Evolutionary conservation across 2,329 filamentous ascomycete species (phyloP).

Genomic region (Talaromyces sp.): DNA sequence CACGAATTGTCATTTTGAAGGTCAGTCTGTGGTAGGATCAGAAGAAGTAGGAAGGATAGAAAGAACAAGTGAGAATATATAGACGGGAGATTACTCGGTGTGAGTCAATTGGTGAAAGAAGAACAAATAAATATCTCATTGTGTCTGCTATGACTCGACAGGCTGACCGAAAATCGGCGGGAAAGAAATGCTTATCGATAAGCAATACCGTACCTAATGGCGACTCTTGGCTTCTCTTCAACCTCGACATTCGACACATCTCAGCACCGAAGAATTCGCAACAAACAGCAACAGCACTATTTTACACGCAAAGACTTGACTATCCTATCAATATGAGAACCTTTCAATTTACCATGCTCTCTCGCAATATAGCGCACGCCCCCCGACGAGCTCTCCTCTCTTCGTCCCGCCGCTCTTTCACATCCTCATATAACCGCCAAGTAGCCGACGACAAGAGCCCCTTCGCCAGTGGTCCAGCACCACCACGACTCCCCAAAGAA

Average conservation of each 20-base stretch:
- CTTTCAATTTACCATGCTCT: background rate
- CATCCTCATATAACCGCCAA: constrained; percentile 23
- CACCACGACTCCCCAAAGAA: constrained; percentile 79
- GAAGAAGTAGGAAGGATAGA: background rate
- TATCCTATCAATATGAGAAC: background rate
- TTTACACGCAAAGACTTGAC: background rate
- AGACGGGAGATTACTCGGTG: background rate
- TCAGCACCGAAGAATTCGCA: background rate
- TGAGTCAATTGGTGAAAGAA: constrained; percentile 10
- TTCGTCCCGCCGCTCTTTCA: constrained; percentile 18
- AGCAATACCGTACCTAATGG: background rate
- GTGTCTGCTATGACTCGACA: constrained; percentile 4
- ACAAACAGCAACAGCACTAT: background rate
- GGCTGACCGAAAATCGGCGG: constrained; percentile 10
- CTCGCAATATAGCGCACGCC: background rate
- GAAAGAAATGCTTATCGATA: constrained; percentile 13
- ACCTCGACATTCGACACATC: too few relatives aligned
- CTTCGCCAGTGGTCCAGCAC: constrained; percentile 55
- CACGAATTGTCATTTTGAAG: constrained; percentile 28
- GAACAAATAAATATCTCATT: constrained; percentile 7
- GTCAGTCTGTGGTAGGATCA: background rate
- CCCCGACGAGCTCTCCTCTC: constrained; percentile 2
- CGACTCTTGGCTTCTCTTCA: background rate
- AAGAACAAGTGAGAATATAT: background rate
- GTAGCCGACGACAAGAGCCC: constrained; percentile 25